Percentiles rank a stretch among this genome's conserved stretches.
Conservation (phyloP, 2,329 filamentous ascomycete genomes). For the Calonectria naviculata region DNA sequence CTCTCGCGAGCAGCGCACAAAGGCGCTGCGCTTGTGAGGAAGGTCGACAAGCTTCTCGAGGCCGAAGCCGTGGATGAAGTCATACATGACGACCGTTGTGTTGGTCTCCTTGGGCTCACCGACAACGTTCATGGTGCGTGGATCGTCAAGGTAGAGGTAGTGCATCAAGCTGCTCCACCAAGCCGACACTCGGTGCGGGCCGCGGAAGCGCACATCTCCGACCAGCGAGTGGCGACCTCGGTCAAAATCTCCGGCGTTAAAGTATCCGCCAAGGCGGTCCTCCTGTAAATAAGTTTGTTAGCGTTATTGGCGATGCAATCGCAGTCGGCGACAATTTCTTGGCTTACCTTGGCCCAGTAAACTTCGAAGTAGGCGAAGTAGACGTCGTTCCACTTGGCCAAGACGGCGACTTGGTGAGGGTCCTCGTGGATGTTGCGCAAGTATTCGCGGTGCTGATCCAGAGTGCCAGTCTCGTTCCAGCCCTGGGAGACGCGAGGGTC, state of each 20-base stretch:
- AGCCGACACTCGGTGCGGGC: conserved; percentile 69
- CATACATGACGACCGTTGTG: conserved; percentile 77
- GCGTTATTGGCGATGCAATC: neutral
- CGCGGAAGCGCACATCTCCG: conserved; percentile 69
- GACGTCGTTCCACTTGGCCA: conserved; percentile 77
- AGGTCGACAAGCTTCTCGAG: conserved; percentile 79
- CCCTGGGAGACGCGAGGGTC: conserved; percentile 83
- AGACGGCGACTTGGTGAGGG: conserved; percentile 75
- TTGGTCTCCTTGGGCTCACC: conserved; percentile 81
- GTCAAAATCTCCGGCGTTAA: conserved; percentile 66
- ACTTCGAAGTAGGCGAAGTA: conserved; percentile 84
- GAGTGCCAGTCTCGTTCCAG: conserved; percentile 82
- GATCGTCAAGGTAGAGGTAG: conserved; percentile 71
- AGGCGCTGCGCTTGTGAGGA: conserved; percentile 76
- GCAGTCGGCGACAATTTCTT: neutral
- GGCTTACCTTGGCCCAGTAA: conserved; percentile 74
- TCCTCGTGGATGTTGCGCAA: conserved; percentile 76
- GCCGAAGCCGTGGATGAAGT: conserved; percentile 78
- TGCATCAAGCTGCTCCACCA: conserved; percentile 74
- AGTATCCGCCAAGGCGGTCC: conserved; percentile 67
- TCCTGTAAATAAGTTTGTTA: conserved; percentile 50
- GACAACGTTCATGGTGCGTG: conserved; percentile 66
- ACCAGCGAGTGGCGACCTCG: conserved; percentile 69
- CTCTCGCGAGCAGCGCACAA: conserved; percentile 73
- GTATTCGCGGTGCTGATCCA: conserved; percentile 80